A percentile compares a stretch with the other conserved stretches of the same genome.
These are phyloP conservation scores for Rubroshorea leprosula DNA, from an alignment of 345 rosid species.

Conservation along the genomic window DNA sequence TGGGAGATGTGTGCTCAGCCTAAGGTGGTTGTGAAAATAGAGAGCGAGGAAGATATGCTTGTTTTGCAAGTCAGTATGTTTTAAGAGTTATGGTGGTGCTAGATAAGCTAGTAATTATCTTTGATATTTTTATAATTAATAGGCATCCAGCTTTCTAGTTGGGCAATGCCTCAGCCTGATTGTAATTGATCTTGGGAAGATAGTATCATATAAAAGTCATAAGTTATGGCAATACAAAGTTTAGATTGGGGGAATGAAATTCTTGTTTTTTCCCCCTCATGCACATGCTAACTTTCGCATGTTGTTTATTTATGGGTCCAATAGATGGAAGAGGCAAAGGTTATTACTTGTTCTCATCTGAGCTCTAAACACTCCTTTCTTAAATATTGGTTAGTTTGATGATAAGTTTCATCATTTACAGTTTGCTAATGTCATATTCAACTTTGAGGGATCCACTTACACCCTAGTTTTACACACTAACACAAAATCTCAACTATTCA, in stretches of 20 bases:
- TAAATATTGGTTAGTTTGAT: too few relatives aligned
- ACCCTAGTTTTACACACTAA: too few relatives aligned
- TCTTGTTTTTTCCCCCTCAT: neutral
- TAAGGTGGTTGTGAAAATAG: slow-evolving; percentile 93
- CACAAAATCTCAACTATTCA: too few relatives aligned
- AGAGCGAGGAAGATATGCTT: slow-evolving; percentile 86
- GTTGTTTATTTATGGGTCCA: neutral
- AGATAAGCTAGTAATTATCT: neutral
- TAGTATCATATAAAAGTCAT: too few relatives aligned
- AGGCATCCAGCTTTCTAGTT: neutral
- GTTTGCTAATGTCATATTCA: too few relatives aligned
- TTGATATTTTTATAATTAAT: neutral
- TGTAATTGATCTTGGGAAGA: too few relatives aligned
- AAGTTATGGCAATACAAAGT: neutral
- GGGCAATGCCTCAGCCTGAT: too few relatives aligned
- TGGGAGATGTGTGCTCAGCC: slow-evolving; percentile 98
- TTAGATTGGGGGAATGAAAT: neutral
- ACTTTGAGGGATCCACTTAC: too few relatives aligned
- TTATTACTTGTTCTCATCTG: neutral
- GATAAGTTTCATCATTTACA: too few relatives aligned
- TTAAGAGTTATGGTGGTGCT: slow-evolving; percentile 9
- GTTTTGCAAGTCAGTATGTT: slow-evolving; percentile 66
- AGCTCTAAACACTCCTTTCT: neutral
- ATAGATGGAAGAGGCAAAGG: neutral
- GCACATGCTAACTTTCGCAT: neutral